Percentiles rank a stretch among this genome's conserved stretches.
Conservation (phyloP, 306 rosid species). For the Prunus kanzakura region DNA sequence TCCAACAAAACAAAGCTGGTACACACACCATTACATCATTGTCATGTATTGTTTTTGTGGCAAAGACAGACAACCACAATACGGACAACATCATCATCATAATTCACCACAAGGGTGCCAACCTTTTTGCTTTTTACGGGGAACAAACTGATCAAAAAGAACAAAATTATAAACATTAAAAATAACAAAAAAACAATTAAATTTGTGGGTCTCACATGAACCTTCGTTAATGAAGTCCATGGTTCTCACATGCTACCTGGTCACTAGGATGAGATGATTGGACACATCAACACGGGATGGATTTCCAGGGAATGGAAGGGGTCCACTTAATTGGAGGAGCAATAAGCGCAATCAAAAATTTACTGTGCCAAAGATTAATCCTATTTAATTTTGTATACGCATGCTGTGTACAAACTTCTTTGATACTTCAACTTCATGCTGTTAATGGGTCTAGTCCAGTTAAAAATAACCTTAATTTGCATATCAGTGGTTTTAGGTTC, state of each 20-base stretch:
- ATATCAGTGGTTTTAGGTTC: accelerated
- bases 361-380: too few species aligned
- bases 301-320: not conserved
- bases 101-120: not conserved
- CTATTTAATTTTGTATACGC: too few species aligned
- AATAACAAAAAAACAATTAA: not conserved
- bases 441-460: too few species aligned
- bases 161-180: too few species aligned
- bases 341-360: too few species aligned
- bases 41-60: not conserved
- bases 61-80: not conserved
- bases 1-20: not conserved
- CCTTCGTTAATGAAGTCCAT: not conserved
- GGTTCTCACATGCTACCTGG: not conserved
- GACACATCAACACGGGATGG: not conserved
- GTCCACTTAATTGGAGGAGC: too few species aligned
- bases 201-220: not conserved
- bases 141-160: too few species aligned
- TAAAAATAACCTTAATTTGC: too few species aligned
- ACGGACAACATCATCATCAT: not conserved
- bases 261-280: slow-evolving; percentile 5
- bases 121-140: too few species aligned
- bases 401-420: too few species aligned
- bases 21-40: not conserved
- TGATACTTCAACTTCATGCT: too few species aligned